Evolutionary conservation across 2,329 filamentous ascomycete species (phyloP).

Genomic region (Gliomastix tumulicola): DNA sequence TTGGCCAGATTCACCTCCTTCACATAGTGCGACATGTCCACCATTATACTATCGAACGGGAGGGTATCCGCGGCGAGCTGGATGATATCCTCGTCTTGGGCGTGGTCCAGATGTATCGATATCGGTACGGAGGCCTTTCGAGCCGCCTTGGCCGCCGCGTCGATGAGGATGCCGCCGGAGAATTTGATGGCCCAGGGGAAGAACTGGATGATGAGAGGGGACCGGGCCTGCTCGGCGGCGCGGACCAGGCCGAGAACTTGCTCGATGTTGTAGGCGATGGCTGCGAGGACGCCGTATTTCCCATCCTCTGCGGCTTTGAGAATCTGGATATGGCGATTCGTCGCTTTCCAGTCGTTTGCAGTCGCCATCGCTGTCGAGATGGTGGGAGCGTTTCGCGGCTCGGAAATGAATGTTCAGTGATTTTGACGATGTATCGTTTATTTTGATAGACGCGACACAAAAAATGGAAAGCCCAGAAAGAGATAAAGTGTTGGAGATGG

Average conservation of each 20-base stretch:
- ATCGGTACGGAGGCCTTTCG: slow-evolving; percentile 49
- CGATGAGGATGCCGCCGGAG: slow-evolving; percentile 46
- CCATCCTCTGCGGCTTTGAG: background rate
- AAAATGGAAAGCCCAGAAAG: no score
- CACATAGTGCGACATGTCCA: slow-evolving; percentile 69
- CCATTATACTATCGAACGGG: slow-evolving; percentile 66
- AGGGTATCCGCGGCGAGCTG: slow-evolving; percentile 42
- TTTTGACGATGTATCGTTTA: no score
- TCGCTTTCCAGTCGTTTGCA: no score
- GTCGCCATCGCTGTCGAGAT: no score
- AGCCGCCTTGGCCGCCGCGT: slow-evolving; percentile 47
- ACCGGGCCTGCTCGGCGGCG: slow-evolving; percentile 59
- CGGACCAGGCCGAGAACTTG: slow-evolving; percentile 59
- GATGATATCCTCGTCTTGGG: slow-evolving; percentile 53
- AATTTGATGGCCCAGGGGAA: slow-evolving; percentile 67
- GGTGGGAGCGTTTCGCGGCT: no score
- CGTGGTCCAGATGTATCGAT: slow-evolving; percentile 60
- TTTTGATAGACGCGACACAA: no score
- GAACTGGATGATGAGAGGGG: slow-evolving; percentile 61
- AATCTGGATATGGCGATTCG: background rate
- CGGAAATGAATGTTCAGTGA: no score
- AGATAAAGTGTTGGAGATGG: no score
- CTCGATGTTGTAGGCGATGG: slow-evolving; percentile 59
- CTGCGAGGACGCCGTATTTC: slow-evolving; percentile 24
- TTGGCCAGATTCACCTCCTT: slow-evolving; percentile 60